phyloP scores from a whole-genome alignment of 176 grass and related monocot genomes.

The Hordeum marinum region DNA sequence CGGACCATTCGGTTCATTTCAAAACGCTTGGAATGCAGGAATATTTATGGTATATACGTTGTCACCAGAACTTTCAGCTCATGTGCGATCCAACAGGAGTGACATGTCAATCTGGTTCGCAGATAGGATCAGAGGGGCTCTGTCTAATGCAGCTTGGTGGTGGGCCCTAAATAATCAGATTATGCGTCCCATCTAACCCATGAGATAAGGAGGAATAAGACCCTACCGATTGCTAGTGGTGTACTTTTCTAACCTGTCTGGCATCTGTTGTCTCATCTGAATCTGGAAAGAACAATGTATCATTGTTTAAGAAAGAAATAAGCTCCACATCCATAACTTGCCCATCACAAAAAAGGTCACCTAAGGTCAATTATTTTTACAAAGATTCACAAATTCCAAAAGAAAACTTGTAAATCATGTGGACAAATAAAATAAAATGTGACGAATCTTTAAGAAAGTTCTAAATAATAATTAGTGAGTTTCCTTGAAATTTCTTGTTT shows the following conservation, averaged over 20 bases:
- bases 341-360: neutral
- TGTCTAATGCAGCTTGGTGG: neutral
- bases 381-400: neutral
- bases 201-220: neutral
- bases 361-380: too few relatives aligned
- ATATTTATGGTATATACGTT: neutral
- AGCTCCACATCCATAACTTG: neutral
- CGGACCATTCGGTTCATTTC: neutral
- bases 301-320: neutral
- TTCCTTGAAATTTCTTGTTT: neutral
- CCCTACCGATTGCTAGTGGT: neutral
- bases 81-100: neutral
- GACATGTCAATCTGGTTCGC: slow-evolving; percentile 5
- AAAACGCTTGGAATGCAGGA: too few relatives aligned
- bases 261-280: neutral
- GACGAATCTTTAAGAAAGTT: neutral
- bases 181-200: neutral
- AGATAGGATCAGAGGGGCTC: slow-evolving; percentile 2
- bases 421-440: neutral
- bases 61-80: neutral
- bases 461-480: neutral
- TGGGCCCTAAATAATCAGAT: neutral
- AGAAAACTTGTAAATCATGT: neutral
- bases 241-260: slow-evolving; percentile 5
- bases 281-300: neutral